These are phyloP conservation scores for Xylariaceae sp. DNA, from an alignment of 2,329 filamentous ascomycete genomes.

Conservation along the genomic window DNA sequence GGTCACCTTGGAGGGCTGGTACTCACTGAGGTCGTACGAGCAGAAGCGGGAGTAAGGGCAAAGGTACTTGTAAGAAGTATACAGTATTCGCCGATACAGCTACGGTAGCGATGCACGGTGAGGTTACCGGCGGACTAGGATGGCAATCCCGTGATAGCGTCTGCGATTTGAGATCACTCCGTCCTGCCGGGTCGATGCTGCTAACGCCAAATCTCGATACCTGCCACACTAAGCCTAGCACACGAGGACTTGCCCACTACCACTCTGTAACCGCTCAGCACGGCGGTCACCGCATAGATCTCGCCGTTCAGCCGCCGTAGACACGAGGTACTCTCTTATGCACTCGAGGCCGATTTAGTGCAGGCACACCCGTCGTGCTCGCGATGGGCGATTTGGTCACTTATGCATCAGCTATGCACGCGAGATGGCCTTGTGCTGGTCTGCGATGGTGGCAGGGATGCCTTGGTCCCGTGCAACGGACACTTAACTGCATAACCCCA, in stretches of 20 bases:
- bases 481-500: background rate
- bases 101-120: background rate
- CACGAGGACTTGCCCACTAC: background rate
- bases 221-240: background rate
- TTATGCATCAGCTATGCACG: background rate
- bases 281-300: background rate
- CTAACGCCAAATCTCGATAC: constrained; percentile 24
- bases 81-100: constrained; percentile 1
- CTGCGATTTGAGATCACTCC: constrained; percentile 27
- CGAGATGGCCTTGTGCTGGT: background rate
- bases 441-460: background rate
- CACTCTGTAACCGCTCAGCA: background rate
- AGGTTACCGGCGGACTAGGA: constrained; percentile 9
- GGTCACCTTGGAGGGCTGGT: background rate
- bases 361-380: background rate
- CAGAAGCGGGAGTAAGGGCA: no score
- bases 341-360: background rate
- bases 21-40: no score
- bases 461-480: background rate
- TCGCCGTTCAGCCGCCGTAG: background rate
- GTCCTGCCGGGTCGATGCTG: constrained; percentile 29
- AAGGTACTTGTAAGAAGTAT: background rate
- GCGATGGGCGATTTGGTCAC: background rate
- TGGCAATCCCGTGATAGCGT: constrained; percentile 18
- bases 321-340: background rate